Percentiles rank a stretch among this genome's conserved stretches.
phyloP scores from a whole-genome alignment of 2,329 filamentous ascomycete species.

The Colletotrichum liriopes region DNA sequence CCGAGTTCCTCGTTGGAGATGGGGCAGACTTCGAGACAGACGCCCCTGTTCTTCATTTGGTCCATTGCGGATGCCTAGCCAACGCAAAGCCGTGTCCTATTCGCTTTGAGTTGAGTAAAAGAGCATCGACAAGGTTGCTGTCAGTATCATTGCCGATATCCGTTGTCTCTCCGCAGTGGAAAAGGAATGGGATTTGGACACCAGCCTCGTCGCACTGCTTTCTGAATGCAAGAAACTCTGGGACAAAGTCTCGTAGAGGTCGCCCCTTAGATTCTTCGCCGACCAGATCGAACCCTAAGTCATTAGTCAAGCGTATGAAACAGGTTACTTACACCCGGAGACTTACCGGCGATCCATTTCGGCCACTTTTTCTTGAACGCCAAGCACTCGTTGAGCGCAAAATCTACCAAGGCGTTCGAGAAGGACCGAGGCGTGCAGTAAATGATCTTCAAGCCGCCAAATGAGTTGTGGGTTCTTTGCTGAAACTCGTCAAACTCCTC shows the following conservation, averaged over 20 bases:
- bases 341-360: constrained; percentile 74
- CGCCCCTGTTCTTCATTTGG: constrained; percentile 71
- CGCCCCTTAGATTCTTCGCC: constrained; percentile 76
- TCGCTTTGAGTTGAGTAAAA: constrained; percentile 76
- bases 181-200: constrained; percentile 79
- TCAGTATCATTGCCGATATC: constrained; percentile 76
- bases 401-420: constrained; percentile 59
- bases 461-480: constrained; percentile 56
- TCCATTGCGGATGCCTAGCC: constrained; percentile 76
- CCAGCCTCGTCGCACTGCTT: constrained; percentile 61
- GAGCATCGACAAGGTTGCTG: constrained; percentile 78
- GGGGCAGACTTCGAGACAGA: constrained; percentile 82
- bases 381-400: constrained; percentile 74
- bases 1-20: constrained; percentile 86
- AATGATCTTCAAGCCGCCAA: constrained; percentile 79
- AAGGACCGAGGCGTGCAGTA: constrained; percentile 80
- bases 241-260: constrained; percentile 70
- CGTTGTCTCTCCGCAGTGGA: constrained; percentile 83
- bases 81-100: constrained; percentile 83
- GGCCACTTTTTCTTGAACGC: constrained; percentile 70
- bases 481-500: constrained; percentile 67
- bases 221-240: constrained; percentile 71
- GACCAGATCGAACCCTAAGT: constrained; percentile 76
- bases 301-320: constrained; percentile 7
- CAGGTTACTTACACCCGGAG: background rate